Evolutionary conservation across 1,284 basidiomycete genomes (phyloP).

Genomic region (Schizophyllum amplum): DNA sequence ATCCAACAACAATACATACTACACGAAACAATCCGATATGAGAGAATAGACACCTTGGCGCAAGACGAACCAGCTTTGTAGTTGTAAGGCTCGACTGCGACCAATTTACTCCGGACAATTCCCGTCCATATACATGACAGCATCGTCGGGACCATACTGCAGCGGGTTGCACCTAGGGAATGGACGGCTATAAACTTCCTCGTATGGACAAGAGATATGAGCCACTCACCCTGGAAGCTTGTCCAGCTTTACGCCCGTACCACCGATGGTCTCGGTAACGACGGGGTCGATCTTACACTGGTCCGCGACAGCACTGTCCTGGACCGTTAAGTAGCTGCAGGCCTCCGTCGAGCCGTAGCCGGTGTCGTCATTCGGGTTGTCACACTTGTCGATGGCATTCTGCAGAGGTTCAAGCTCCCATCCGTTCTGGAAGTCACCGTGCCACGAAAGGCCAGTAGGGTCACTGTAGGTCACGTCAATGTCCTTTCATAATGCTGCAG

Average conservation of each 20-base stretch:
- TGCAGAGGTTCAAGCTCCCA: slow-evolving; percentile 33
- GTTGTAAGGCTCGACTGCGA: too few relatives aligned
- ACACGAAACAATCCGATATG: too few relatives aligned
- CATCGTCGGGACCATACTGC: slow-evolving; percentile 26
- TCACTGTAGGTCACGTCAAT: slow-evolving; percentile 21
- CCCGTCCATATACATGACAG: slow-evolving; percentile 4
- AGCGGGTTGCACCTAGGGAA: slow-evolving; percentile 30
- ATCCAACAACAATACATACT: too few relatives aligned
- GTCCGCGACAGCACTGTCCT: slow-evolving; percentile 16
- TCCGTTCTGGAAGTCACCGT: slow-evolving; percentile 42
- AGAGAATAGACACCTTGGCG: too few relatives aligned
- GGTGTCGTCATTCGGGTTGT: slow-evolving; percentile 30
- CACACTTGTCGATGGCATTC: slow-evolving; percentile 41
- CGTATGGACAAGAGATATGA: background rate
- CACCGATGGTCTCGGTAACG: slow-evolving; percentile 20
- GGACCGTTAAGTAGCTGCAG: slow-evolving; percentile 30
- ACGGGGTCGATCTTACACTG: slow-evolving; percentile 27
- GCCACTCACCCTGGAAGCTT: background rate
- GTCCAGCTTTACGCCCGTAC: background rate
- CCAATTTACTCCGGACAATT: background rate
- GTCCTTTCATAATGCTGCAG: background rate
- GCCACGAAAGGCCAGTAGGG: slow-evolving; percentile 38
- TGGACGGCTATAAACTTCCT: slow-evolving; percentile 20
- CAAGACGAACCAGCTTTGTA: too few relatives aligned
- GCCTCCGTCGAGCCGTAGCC: slow-evolving; percentile 28